Evolutionary conservation across 352 stramenopile species (phyloP).

Genomic region (Globisporangium paddicum): DNA sequence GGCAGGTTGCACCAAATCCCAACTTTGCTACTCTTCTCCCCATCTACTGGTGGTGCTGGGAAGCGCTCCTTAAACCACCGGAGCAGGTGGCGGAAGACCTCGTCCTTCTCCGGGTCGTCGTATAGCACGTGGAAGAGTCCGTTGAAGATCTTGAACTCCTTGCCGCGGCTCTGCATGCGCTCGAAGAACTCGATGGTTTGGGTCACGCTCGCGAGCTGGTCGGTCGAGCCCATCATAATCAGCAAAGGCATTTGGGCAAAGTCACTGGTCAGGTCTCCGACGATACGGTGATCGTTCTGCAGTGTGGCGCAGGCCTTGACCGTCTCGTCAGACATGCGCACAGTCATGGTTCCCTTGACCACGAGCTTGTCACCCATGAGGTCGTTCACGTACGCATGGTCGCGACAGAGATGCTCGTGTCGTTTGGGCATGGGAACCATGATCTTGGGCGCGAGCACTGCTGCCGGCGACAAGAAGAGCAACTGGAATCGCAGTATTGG

Average conservation of each 20-base stretch:
- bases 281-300: constrained; percentile 1
- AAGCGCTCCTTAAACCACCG: not conserved
- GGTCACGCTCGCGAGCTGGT: constrained; percentile 27
- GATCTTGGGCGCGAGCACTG: constrained; percentile 14
- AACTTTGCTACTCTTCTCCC: not conserved
- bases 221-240: constrained; percentile 23
- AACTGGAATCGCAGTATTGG: constrained; percentile 12
- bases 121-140: constrained; percentile 33
- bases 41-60: not conserved
- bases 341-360: not conserved
- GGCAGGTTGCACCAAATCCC: too few species aligned
- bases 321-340: constrained; percentile 5
- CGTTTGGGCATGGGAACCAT: constrained; percentile 21
- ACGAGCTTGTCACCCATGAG: constrained; percentile 26
- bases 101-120: constrained; percentile 24
- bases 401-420: constrained; percentile 19
- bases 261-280: constrained; percentile 9
- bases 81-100: not conserved
- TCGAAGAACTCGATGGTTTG: constrained; percentile 11
- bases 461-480: constrained; percentile 13
- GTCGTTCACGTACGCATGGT: constrained; percentile 20
- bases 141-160: constrained; percentile 27
- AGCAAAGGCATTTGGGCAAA: constrained; percentile 22
- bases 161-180: constrained; percentile 25
- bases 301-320: constrained; percentile 19